Percentiles rank a stretch among this genome's conserved stretches.
phyloP scores from a whole-genome alignment of 129 eudicot species.

The Calendula officinalis region DNA sequence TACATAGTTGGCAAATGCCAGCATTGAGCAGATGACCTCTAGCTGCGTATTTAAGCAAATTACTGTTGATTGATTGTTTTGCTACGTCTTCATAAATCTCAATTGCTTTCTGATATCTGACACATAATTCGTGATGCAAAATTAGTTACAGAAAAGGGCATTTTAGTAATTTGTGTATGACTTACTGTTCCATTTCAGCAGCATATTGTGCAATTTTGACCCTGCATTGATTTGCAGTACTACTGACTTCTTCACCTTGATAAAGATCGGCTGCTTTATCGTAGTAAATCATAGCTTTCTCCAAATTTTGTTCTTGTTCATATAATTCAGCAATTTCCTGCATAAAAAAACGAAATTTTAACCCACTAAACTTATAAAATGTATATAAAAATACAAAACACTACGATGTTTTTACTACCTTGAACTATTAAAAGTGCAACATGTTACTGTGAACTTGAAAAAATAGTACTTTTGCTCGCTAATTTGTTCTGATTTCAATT shows the following conservation, averaged over 20 bases:
- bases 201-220: conserved; percentile 57
- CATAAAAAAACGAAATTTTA: not conserved
- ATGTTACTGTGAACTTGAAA: too few species aligned
- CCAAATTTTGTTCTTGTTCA: conserved; percentile 59
- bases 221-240: conserved; percentile 59
- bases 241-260: conserved; percentile 59
- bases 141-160: conserved; percentile 1
- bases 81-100: conserved; percentile 46
- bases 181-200: conserved; percentile 42
- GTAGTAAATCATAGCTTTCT: conserved; percentile 56
- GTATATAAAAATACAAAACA: not conserved
- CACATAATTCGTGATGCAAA: not conserved
- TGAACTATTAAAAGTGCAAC: too few species aligned
- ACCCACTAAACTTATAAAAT: not conserved
- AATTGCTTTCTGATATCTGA: conserved; percentile 41
- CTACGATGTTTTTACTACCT: too few species aligned
- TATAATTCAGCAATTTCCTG: conserved; percentile 83
- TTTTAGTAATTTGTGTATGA: not conserved
- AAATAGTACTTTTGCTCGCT: too few species aligned
- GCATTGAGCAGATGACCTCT: conserved; percentile 50
- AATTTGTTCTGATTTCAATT: too few species aligned
- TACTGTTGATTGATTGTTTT: conserved; percentile 34
- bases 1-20: conserved; percentile 55
- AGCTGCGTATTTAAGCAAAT: conserved; percentile 41
- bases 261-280: conserved; percentile 63